Evolutionary conservation across 371 early-diverging fungal genomes (phyloP).

Genomic region (Basidiobolus meristosporus): DNA sequence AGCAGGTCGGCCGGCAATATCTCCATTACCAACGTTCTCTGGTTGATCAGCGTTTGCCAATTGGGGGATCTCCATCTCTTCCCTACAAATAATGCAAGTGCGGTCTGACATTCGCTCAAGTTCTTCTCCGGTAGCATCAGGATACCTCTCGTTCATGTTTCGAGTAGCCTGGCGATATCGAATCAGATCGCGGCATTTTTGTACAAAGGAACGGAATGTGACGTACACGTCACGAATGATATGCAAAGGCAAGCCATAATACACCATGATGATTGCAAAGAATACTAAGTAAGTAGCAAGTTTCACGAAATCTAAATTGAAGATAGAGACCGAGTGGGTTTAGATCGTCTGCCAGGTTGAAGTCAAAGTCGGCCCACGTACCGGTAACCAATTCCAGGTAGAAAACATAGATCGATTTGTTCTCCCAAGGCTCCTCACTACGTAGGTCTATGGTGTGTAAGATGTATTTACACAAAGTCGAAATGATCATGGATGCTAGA

Average conservation of each 20-base stretch:
- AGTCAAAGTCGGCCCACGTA: conserved; percentile 9
- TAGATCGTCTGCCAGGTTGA: not conserved
- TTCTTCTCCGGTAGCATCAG: conserved; percentile 69
- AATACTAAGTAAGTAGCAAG: conserved; percentile 68
- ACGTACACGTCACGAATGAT: conserved; percentile 90
- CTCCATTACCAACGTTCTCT: conserved; percentile 1
- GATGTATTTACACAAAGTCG: conserved; percentile 60
- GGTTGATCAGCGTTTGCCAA: too few species aligned
- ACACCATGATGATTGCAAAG: conserved; percentile 62
- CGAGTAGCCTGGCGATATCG: conserved; percentile 83
- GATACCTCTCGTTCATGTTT: conserved; percentile 89
- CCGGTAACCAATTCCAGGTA: conserved; percentile 66
- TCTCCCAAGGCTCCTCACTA: conserved; percentile 80
- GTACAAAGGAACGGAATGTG: conserved; percentile 72
- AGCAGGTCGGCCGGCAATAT: conserved; percentile 4
- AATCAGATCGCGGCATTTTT: conserved; percentile 67
- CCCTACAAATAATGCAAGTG: conserved; percentile 91
- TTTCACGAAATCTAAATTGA: conserved; percentile 58
- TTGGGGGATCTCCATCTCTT: conserved; percentile 51
- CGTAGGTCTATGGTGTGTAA: conserved; percentile 69
- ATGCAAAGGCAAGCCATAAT: conserved; percentile 78
- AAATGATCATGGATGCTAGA: conserved; percentile 44
- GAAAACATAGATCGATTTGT: conserved; percentile 78
- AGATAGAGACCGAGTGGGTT: not conserved
- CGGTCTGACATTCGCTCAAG: conserved; percentile 57